Evolutionary conservation across 2,329 filamentous ascomycete genomes (phyloP), one percentile per base, ranked within the genome.

Genomic region (Neonectria punicea): DNA sequence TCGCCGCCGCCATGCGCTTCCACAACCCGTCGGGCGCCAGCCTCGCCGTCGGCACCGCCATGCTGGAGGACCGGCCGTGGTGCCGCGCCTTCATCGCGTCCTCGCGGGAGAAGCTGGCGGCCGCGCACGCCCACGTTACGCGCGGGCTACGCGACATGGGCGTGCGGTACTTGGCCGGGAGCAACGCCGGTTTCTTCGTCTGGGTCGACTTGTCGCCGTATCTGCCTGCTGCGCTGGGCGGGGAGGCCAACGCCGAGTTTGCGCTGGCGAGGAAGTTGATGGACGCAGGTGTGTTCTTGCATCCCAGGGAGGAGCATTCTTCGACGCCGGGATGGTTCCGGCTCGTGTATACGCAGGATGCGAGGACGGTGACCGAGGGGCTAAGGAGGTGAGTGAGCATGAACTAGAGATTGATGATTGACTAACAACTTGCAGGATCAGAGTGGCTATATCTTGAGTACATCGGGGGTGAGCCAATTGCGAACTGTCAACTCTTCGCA

Each of bases 161-260:
- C 2, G 80, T 89, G 4, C 69, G 76, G 4, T 86, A 85, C 63
- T 54, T 81, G n/a, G 55, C 63, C 1, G 75, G 76, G 77, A 80
- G 79, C n/a, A 88, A 88, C 65, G 86, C 86, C 0, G 86, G 84
- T 0, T 87, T 89, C 69, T 89, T 89, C 70, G 66, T 89, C 2
- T 89, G 83, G 80, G 73, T 86, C 2, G 80, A 89, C 70, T 70
- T 89, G 16, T 81, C 80, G 1, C 78, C 79, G 0, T 83, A 79
- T 61, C 70, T 87, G 39, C 74, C 79, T 1, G 67, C 61, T 2
- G 65, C 77, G 2, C 60, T 67, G 4, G 64, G 71, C 13, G 73
- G 74, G 22, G 75, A 76, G 39, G 69, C 70, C 50, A 78, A 80
- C 53, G 71, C 77, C 1, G 84, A 87, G 67, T 83, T 82, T 66